Conservation (phyloP, 2,329 filamentous ascomycete species). For the Raffaelea deltoideospora region DNA sequence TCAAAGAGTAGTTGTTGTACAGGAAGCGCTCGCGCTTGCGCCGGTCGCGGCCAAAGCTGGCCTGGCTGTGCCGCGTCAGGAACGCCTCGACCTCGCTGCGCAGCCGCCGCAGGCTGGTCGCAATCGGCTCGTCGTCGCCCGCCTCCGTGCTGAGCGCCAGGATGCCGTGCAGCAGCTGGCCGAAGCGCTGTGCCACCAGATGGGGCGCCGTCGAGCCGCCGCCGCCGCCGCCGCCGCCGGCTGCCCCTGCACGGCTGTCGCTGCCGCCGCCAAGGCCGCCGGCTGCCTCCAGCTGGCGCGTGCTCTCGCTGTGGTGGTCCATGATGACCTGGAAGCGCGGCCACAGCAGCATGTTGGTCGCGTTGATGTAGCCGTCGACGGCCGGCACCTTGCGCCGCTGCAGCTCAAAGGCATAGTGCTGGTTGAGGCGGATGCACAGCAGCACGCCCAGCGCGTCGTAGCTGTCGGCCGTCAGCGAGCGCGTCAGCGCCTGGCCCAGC, state of each 20-base stretch:
- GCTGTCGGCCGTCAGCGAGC: slow-evolving; percentile 57
- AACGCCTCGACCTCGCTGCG: slow-evolving; percentile 73
- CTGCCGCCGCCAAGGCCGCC: slow-evolving; percentile 18
- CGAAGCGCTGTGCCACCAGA: slow-evolving; percentile 86
- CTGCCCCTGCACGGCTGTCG: slow-evolving; percentile 17
- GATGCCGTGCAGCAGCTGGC: slow-evolving; percentile 77
- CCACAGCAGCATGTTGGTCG: slow-evolving; percentile 91
- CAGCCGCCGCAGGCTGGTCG: slow-evolving; percentile 62
- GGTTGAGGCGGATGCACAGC: slow-evolving; percentile 84
- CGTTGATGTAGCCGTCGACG: slow-evolving; percentile 84
- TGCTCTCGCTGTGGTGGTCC: slow-evolving; percentile 80
- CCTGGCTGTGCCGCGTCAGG: slow-evolving; percentile 59
- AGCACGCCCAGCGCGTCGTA: slow-evolving; percentile 77
- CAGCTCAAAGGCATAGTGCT: slow-evolving; percentile 85
- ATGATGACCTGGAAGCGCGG: slow-evolving; percentile 88
- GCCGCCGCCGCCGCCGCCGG: slow-evolving; percentile 23
- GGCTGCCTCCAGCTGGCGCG: slow-evolving; percentile 47
- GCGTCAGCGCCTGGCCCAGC: slow-evolving; percentile 66
- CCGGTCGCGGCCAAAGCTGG: slow-evolving; percentile 50
- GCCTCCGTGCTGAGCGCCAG: slow-evolving; percentile 74
- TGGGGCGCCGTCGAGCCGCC: slow-evolving; percentile 62
- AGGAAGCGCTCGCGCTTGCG: slow-evolving; percentile 77
- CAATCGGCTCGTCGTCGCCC: slow-evolving; percentile 86
- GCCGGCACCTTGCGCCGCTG: slow-evolving; percentile 83
- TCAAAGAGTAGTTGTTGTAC: slow-evolving; percentile 89